Base-by-base conservation (phyloP, 768 basidiomycete species). In the Vishniacozyma victoriae region DNA sequence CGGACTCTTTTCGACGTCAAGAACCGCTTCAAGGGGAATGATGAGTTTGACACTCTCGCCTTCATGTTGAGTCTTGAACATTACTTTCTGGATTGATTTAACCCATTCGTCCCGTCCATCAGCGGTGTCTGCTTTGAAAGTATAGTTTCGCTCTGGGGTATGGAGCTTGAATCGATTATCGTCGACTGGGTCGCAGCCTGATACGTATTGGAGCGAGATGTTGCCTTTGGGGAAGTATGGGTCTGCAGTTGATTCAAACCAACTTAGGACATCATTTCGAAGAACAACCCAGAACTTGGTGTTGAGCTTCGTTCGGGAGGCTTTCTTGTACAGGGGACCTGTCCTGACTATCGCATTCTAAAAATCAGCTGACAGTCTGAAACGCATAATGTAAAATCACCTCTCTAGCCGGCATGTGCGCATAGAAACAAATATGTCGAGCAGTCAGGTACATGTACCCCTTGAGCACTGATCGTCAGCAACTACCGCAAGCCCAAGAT, bases 211-310 rank as follows among this genome's bases (percentile, higher is more conserved):
- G 25, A 99, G 75, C 62, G 95, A 90, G n/a, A 92, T 78, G 47
- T 96, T 90, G 20, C 91, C 95, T 57, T 91, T 87, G 11, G 92
- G 87, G 70, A 99, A 99, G 73, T 99, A 99, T 1, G 92, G 93
- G 61, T 99, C 91, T 48, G 88, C 83, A 47, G 91, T 89, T 5
- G 87, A 88, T 55, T 89, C 86, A 70, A 88, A 97, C 95, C 95
- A 99, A 15, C 89, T 91, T 22, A 99, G 76, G 0, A 89, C 87
- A 62, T 92, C 90, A 54, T 96, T 93, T 79, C 88, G 91, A 41
- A 99, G 78, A 1, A 93, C 80, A 60, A 96, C 92, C 95, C 95
- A 97, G 70, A 90, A 89, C 67, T 86, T 90, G 60, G 85, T 82
- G 84, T 87, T 92, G 18, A 89, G 82, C 62, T 89, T 93, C 7